Conservation (phyloP, 257 asterid genomes). For the Primulina eburnea region DNA sequence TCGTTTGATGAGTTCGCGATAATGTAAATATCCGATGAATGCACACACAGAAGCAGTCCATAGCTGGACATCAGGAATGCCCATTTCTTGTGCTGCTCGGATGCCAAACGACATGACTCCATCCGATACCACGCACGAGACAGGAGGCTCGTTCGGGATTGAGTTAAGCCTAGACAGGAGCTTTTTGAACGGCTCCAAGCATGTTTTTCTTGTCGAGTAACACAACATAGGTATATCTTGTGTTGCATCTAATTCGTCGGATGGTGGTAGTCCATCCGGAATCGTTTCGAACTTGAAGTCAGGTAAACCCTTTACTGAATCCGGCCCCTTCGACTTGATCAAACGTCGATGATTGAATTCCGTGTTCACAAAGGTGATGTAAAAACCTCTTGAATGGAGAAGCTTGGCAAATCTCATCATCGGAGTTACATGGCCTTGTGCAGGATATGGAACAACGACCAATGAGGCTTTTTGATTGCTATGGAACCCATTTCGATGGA, state of each 20-base stretch:
- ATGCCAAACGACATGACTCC: slow-evolving; percentile 48
- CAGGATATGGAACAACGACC: slow-evolving; percentile 45
- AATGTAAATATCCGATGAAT: slow-evolving; percentile 43
- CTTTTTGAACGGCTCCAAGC: slow-evolving; percentile 39
- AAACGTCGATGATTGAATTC: slow-evolving; percentile 49
- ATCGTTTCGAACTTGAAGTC: slow-evolving; percentile 50
- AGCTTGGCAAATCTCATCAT: slow-evolving; percentile 47
- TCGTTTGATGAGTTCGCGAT: slow-evolving; percentile 30
- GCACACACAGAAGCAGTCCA: slow-evolving; percentile 58
- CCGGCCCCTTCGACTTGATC: slow-evolving; percentile 42
- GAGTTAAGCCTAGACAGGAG: slow-evolving; percentile 34
- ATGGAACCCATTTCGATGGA: slow-evolving; percentile 21
- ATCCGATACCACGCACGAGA: slow-evolving; percentile 41
- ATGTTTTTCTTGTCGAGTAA: slow-evolving; percentile 30
- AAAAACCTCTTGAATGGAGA: slow-evolving; percentile 42
- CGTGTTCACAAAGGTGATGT: slow-evolving; percentile 49
- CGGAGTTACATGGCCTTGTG: slow-evolving; percentile 57
- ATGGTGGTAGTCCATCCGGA: slow-evolving; percentile 47
- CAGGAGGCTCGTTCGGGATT: slow-evolving; percentile 29
- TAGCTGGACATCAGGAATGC: slow-evolving; percentile 43
- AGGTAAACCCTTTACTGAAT: slow-evolving; percentile 38
- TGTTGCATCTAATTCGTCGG: slow-evolving; percentile 34
- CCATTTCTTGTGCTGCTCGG: slow-evolving; percentile 45
- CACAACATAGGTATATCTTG: slow-evolving; percentile 37
- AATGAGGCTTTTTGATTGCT: slow-evolving; percentile 35